Evolutionary conservation across 2,329 filamentous ascomycete genomes (phyloP).

Genomic region (Paraphaeosphaeria minitans): DNA sequence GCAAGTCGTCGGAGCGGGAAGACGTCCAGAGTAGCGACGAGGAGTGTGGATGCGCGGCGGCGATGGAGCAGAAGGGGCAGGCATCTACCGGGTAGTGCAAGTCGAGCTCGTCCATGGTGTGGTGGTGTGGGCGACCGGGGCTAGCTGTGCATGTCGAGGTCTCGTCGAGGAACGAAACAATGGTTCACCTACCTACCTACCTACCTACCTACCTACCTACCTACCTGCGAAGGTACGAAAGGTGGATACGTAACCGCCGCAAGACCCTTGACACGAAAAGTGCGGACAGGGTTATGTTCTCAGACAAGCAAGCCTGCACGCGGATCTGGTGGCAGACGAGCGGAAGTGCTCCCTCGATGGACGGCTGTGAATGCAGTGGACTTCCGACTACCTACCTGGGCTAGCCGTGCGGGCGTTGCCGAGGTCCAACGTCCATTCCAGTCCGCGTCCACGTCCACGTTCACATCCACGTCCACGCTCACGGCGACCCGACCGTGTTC

Average conservation of each 20-base stretch:
- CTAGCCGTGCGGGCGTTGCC: conserved; percentile 2
- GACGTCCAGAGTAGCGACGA: conserved; percentile 14
- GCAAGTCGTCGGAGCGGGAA: conserved; percentile 17
- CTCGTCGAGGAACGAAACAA: neutral
- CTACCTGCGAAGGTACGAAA: too few relatives aligned
- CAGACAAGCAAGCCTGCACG: neutral
- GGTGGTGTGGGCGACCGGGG: too few relatives aligned
- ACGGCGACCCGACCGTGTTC: neutral
- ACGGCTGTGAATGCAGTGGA: neutral
- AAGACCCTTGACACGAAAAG: too few relatives aligned
- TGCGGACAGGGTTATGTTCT: neutral
- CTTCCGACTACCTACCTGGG: too few relatives aligned
- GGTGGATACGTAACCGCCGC: too few relatives aligned
- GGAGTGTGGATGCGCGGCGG: conserved; percentile 53
- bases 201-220: too few relatives aligned
- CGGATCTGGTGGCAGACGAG: neutral
- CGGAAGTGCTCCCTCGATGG: neutral
- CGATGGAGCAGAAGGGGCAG: conserved; percentile 66
- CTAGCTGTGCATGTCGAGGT: neutral
- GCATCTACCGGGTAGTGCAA: conserved; percentile 48
- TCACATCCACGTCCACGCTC: conserved; percentile 3
- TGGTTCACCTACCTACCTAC: too few relatives aligned
- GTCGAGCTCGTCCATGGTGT: conserved; percentile 37
- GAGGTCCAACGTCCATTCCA: too few relatives aligned
- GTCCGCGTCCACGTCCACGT: conserved; percentile 5